A percentile compares a stretch with the other conserved stretches of the same genome.
phyloP scores from a whole-genome alignment of 2,329 filamentous ascomycete genomes.

The Ophidiomyces ophidiicola region DNA sequence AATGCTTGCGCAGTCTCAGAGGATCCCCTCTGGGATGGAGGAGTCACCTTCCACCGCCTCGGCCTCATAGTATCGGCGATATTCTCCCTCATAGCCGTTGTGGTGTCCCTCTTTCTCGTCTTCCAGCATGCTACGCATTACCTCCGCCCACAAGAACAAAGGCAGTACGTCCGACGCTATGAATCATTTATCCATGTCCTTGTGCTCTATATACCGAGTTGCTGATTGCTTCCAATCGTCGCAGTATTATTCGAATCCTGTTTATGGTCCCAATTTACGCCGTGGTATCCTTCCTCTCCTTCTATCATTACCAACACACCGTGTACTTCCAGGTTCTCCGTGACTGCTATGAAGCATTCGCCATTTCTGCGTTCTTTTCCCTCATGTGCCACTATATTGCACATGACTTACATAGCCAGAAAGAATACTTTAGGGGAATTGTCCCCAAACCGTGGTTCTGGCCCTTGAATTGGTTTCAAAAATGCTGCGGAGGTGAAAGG shows the following conservation, averaged over 20 bases:
- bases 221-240: too few relatives aligned
- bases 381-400: slow-evolving; percentile 60
- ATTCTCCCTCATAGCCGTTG: slow-evolving; percentile 41
- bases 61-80: slow-evolving; percentile 43
- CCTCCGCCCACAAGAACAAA: slow-evolving; percentile 47
- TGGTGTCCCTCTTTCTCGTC: slow-evolving; percentile 44
- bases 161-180: slow-evolving; percentile 46
- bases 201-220: too few relatives aligned
- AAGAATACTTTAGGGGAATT: slow-evolving; percentile 63
- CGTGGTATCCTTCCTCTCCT: slow-evolving; percentile 58
- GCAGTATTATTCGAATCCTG: slow-evolving; percentile 71
- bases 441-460: slow-evolving; percentile 60
- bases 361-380: slow-evolving; percentile 76
- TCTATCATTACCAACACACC: slow-evolving; percentile 61
- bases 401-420: slow-evolving; percentile 65
- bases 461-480: slow-evolving; percentile 58
- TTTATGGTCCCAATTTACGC: slow-evolving; percentile 80
- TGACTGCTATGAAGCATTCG: slow-evolving; percentile 82
- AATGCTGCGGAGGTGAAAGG: slow-evolving; percentile 55
- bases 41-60: slow-evolving; percentile 45
- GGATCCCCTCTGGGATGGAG: slow-evolving; percentile 39
- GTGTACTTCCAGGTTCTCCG: slow-evolving; percentile 71
- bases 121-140: slow-evolving; percentile 49
- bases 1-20: slow-evolving; percentile 31
- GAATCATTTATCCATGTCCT: too few relatives aligned